These are phyloP conservation scores for Arthrinium puccinioides DNA, from an alignment of 2,329 filamentous ascomycete genomes.

Conservation along the genomic window DNA sequence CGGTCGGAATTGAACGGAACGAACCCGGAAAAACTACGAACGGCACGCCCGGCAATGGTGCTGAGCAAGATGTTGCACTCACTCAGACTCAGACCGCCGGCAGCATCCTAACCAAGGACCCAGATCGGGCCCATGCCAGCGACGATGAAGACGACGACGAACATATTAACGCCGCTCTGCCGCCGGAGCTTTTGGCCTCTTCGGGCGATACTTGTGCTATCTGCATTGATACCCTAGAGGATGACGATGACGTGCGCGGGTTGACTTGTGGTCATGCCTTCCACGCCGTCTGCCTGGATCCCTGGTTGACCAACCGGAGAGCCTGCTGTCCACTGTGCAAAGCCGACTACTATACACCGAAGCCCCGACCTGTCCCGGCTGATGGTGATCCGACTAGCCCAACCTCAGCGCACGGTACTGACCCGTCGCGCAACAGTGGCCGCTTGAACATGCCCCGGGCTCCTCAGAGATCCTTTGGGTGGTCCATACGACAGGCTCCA, in stretches of 20 bases:
- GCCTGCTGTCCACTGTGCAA: conserved; percentile 98
- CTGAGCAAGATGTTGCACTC: conserved; percentile 8
- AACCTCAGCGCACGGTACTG: conserved; percentile 16
- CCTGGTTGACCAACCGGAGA: conserved; percentile 88
- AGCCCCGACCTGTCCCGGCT: conserved; percentile 59
- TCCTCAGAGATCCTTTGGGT: conserved; percentile 30
- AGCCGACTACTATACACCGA: conserved; percentile 93
- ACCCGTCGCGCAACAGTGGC: conserved; percentile 29
- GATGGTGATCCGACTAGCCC: conserved; percentile 29
- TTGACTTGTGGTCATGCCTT: conserved; percentile 96
- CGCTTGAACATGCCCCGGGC: conserved; percentile 41
- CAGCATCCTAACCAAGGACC: conserved; percentile 16
- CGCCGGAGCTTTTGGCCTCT: conserved; percentile 71
- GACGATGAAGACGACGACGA: conserved; percentile 67
- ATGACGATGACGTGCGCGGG: conserved; percentile 91
- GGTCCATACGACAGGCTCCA: conserved; percentile 22
- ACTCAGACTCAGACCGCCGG: conserved; percentile 12
- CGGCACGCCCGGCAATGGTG: conserved; percentile 6
- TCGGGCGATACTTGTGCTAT: conserved; percentile 94
- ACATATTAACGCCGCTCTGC: conserved; percentile 74
- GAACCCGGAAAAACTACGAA: neutral
- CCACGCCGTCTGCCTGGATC: conserved; percentile 91
- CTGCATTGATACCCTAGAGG: conserved; percentile 88
- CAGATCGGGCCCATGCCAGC: conserved; percentile 21
- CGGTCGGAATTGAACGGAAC: neutral